These are phyloP conservation scores for Phaeosphaeria sp. DNA, from an alignment of 2,329 filamentous ascomycete species.

Conservation along the genomic window DNA sequence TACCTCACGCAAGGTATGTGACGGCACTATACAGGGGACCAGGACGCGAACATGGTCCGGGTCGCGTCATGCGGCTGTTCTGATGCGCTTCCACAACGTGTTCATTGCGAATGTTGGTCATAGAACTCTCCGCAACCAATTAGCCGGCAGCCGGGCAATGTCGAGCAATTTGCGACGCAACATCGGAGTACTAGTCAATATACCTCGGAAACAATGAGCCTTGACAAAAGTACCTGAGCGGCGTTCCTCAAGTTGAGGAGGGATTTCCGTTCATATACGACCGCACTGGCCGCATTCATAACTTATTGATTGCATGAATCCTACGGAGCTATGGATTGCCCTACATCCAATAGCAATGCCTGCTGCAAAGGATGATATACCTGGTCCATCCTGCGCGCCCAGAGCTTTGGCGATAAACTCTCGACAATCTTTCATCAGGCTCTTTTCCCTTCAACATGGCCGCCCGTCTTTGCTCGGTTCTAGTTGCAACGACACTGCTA, in stretches of 20 bases:
- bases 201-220: not conserved
- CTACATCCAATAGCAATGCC: not conserved
- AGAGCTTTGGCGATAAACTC: not conserved
- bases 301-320: not conserved
- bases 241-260: not conserved
- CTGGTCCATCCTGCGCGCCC: not conserved
- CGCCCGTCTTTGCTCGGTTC: constrained; percentile 10
- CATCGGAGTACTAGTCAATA: not conserved
- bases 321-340: not conserved
- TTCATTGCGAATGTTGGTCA: not conserved
- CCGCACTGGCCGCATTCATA: not conserved
- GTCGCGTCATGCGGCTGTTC: not conserved
- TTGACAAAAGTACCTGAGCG: not conserved
- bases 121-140: constrained; percentile 4
- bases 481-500: constrained; percentile 18
- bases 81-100: not conserved
- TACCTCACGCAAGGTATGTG: not conserved
- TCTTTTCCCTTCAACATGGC: constrained; percentile 8
- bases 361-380: not conserved
- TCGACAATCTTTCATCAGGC: not conserved
- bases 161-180: not conserved
- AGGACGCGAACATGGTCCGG: not conserved
- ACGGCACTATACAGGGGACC: not conserved
- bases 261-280: not conserved
- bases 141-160: not conserved